Evolutionary conservation across 805 yeast species (phyloP).

Genomic region (Candida verbasci): DNA sequence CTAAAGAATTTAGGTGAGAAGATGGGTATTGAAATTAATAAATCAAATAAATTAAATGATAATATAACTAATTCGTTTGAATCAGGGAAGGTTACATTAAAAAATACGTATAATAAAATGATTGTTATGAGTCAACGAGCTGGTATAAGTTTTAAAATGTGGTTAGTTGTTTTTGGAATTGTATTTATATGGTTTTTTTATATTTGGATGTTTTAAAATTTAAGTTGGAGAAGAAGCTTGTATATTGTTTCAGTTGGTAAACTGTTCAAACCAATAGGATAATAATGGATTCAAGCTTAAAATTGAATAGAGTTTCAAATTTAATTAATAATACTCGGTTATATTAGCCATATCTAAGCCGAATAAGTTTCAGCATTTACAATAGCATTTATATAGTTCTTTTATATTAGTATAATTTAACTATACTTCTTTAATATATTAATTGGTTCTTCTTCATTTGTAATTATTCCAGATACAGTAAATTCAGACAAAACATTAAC

Average conservation of each 20-base stretch:
- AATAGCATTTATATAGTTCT: constrained; percentile 33
- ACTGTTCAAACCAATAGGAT: no score
- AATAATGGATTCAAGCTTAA: no score
- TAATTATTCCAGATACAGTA: constrained; percentile 9
- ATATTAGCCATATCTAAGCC: no score
- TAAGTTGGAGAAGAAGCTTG: no score
- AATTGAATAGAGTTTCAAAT: no score
- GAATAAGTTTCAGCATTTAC: no score
- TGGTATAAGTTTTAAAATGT: constrained; percentile 42
- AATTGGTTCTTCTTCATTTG: constrained; percentile 4
- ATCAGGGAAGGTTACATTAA: constrained; percentile 35
- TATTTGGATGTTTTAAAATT: constrained; percentile 35
- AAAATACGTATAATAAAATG: constrained; percentile 41
- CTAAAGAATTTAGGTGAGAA: constrained; percentile 37
- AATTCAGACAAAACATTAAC: constrained; percentile 7
- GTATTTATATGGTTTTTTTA: constrained; percentile 38
- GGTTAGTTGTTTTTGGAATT: constrained; percentile 35
- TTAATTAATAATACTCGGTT: no score
- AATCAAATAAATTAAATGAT: constrained; percentile 35
- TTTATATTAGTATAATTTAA: constrained; percentile 37
- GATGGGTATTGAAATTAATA: constrained; percentile 43
- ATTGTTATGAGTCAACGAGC: constrained; percentile 43
- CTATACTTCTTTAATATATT: constrained; percentile 6
- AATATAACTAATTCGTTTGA: constrained; percentile 38
- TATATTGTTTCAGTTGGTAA: no score